These are phyloP conservation scores for Sophora flavescens DNA, from an alignment of 306 rosid genomes.

Conservation along the genomic window DNA sequence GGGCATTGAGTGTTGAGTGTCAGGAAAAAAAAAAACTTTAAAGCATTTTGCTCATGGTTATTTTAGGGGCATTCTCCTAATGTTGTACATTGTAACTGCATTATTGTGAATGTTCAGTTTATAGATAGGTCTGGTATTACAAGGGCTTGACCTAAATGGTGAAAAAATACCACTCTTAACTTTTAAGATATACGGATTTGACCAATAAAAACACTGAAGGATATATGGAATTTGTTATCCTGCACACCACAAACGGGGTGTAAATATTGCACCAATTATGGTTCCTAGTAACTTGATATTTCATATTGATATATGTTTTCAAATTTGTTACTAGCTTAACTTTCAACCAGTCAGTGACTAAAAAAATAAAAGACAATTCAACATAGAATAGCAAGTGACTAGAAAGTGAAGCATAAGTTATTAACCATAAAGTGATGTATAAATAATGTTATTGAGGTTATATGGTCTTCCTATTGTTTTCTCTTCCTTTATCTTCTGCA, in stretches of 20 bases:
- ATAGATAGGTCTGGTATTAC: neutral
- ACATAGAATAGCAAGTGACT: slow-evolving; percentile 19
- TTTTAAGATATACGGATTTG: neutral
- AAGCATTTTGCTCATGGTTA: neutral
- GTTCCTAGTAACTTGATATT: slow-evolving; percentile 2
- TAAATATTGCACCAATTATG: slow-evolving; percentile 1
- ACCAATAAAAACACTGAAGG: neutral
- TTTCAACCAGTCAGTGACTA: neutral
- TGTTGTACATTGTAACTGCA: neutral
- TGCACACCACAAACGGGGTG: neutral
- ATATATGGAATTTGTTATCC: neutral
- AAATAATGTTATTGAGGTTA: slow-evolving; percentile 8
- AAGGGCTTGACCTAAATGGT: neutral
- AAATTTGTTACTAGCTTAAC: slow-evolving; percentile 22
- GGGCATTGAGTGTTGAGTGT: too few relatives aligned
- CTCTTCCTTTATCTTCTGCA: too few relatives aligned
- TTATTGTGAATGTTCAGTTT: slow-evolving; percentile 12
- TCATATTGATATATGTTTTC: neutral
- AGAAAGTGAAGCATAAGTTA: neutral
- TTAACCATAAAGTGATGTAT: slow-evolving; percentile 24
- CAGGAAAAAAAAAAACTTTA: neutral
- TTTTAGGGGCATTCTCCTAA: neutral
- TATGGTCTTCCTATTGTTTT: neutral
- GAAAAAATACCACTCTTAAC: neutral
- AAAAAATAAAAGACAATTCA: neutral